phyloP scores from a whole-genome alignment of 2,329 filamentous ascomycete genomes.

The Colletotrichum caudatum region DNA sequence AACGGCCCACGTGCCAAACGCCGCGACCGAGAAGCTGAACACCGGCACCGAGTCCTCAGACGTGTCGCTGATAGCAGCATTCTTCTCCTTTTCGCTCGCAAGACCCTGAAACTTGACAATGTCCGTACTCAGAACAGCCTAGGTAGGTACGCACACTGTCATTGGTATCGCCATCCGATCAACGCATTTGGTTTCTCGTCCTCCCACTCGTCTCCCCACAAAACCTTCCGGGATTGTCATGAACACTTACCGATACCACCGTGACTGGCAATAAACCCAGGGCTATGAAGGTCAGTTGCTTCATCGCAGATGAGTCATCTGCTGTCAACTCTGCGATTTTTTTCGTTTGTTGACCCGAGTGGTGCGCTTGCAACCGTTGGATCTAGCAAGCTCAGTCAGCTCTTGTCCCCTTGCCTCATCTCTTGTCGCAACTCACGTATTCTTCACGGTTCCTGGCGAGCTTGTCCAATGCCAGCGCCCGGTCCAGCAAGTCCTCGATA shows the following conservation, averaged over 20 bases:
- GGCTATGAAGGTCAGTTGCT: conserved; percentile 33
- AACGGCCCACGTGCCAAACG: conserved; percentile 34
- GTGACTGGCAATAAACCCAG: conserved; percentile 31
- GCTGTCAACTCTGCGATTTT: conserved; percentile 30
- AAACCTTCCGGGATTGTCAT: background rate
- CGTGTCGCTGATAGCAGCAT: background rate
- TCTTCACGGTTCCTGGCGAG: conserved; percentile 33
- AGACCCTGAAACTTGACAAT: conserved; percentile 40
- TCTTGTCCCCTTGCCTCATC: background rate
- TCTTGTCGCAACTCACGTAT: conserved; percentile 19
- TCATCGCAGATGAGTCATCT: conserved; percentile 35
- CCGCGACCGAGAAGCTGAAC: conserved; percentile 34
- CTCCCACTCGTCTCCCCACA: background rate
- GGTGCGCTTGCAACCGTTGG: conserved; percentile 35
- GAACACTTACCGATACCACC: conserved; percentile 33
- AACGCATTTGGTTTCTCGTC: conserved; percentile 12
- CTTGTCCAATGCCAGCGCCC: conserved; percentile 27
- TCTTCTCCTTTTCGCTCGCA: conserved; percentile 31
- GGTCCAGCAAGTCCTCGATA: conserved; percentile 27
- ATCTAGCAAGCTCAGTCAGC: conserved; percentile 23
- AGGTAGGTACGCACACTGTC: background rate
- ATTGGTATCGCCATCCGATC: conserved; percentile 24
- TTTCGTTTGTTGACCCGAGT: conserved; percentile 32
- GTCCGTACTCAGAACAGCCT: conserved; percentile 38
- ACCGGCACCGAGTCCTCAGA: conserved; percentile 7